These are phyloP conservation scores for Botrytis deweyae DNA, from an alignment of 2,329 filamentous ascomycete species.

Conservation along the genomic window DNA sequence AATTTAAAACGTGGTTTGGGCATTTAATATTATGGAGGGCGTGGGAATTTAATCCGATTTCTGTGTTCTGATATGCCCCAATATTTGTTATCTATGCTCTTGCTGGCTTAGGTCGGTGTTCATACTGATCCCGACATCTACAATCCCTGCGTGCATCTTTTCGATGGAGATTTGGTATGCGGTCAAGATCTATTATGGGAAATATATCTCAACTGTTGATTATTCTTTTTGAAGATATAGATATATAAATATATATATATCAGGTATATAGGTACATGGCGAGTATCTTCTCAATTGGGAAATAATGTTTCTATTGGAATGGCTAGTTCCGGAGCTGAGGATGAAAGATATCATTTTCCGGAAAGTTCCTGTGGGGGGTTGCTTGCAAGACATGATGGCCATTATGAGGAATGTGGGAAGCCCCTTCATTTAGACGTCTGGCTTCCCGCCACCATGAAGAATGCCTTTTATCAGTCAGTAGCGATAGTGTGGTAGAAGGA, in stretches of 20 bases:
- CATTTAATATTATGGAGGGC: background rate
- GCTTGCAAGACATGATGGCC: constrained; percentile 13
- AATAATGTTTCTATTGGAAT: background rate
- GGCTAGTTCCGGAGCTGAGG: background rate
- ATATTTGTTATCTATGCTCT: background rate
- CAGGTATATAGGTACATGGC: background rate
- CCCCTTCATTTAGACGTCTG: background rate
- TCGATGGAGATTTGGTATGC: background rate
- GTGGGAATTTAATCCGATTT: background rate
- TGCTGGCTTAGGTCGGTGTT: background rate
- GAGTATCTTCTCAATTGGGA: background rate
- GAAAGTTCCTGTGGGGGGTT: background rate
- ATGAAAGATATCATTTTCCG: background rate
- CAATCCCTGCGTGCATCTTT: constrained; percentile 11
- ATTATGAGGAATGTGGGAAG: background rate
- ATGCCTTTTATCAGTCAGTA: background rate
- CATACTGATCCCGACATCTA: background rate
- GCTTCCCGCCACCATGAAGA: constrained; percentile 1
- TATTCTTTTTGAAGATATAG: background rate
- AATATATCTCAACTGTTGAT: background rate
- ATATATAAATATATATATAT: too few species aligned
- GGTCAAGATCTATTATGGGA: background rate
- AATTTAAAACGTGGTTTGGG: background rate
- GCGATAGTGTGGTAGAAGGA: background rate
- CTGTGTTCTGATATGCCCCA: background rate